Evolutionary conservation across 2,329 filamentous ascomycete species (phyloP).

Genomic region (Monosporascus sp.): DNA sequence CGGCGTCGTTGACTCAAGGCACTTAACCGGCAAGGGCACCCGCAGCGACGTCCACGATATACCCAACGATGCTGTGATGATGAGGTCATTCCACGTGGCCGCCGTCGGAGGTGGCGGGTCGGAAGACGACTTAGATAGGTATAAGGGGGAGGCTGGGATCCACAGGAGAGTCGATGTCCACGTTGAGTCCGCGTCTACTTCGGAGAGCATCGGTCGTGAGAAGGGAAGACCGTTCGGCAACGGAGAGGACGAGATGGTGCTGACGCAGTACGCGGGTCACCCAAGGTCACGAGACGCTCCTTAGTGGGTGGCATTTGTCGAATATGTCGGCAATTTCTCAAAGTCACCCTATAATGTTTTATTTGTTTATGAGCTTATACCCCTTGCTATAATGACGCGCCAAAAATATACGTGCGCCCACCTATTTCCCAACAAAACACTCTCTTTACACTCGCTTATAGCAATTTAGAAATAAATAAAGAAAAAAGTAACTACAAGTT

Average conservation of each 20-base stretch:
- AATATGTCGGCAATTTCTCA: no score
- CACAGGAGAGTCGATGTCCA: slow-evolving; percentile 8
- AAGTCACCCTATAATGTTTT: no score
- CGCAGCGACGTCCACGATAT: neutral
- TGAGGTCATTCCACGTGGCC: slow-evolving; percentile 8
- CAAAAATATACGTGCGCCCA: no score
- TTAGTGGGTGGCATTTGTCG: neutral
- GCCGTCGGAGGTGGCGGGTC: slow-evolving; percentile 1
- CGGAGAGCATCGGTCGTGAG: slow-evolving; percentile 1
- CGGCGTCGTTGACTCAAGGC: slow-evolving; percentile 3
- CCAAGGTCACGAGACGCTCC: neutral
- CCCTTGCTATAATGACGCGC: no score
- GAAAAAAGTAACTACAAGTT: no score
- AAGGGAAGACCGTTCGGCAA: slow-evolving; percentile 4
- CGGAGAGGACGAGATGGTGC: slow-evolving; percentile 4
- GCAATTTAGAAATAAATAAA: no score
- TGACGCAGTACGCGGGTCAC: slow-evolving; percentile 6
- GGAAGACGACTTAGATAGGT: slow-evolving; percentile 2
- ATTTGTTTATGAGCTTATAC: no score
- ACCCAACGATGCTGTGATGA: slow-evolving; percentile 1
- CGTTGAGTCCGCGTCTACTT: slow-evolving; percentile 5
- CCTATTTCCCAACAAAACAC: no score
- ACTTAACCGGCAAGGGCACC: neutral
- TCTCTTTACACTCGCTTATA: no score
- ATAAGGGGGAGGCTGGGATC: slow-evolving; percentile 2